Evolutionary conservation across 805 yeast genomes (phyloP).

Genomic region (Saccharomycopsis oosterbeekiorum): DNA sequence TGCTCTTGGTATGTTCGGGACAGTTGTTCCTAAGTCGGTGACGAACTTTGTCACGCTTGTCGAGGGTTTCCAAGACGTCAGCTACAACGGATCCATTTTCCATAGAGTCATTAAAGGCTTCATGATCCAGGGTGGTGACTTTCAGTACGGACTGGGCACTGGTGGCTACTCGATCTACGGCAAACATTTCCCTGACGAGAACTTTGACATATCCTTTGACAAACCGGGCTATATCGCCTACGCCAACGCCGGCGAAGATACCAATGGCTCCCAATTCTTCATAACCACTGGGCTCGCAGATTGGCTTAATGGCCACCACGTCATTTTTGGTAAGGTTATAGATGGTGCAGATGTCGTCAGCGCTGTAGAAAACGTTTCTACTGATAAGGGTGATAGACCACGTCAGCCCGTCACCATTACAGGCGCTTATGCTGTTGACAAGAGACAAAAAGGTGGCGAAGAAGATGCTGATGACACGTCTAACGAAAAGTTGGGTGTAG

Average conservation of each 20-base stretch:
- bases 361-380: conserved; percentile 47
- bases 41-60: conserved; percentile 48
- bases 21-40: conserved; percentile 53
- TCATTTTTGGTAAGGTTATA: conserved; percentile 69
- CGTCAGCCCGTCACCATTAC: conserved; percentile 32
- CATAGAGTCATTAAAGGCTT: conserved; percentile 66
- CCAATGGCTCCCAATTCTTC: conserved; percentile 64
- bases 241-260: conserved; percentile 62
- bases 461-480: background rate
- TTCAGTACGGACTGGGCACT: conserved; percentile 51
- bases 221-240: conserved; percentile 60
- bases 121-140: conserved; percentile 87
- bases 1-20: conserved; percentile 55
- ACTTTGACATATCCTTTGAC: conserved; percentile 55
- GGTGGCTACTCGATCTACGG: conserved; percentile 83
- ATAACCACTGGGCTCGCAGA: conserved; percentile 46
- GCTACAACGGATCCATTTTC: conserved; percentile 54
- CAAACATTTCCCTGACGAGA: conserved; percentile 65
- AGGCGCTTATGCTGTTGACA: background rate
- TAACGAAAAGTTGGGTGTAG: conserved; percentile 11
- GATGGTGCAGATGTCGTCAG: conserved; percentile 58
- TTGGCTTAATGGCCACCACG: conserved; percentile 54
- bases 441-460: background rate
- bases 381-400: conserved; percentile 35
- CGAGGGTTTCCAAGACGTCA: conserved; percentile 31